These are phyloP conservation scores for Castanea mollissima DNA, from an alignment of 306 rosid species.

Conservation along the genomic window DNA sequence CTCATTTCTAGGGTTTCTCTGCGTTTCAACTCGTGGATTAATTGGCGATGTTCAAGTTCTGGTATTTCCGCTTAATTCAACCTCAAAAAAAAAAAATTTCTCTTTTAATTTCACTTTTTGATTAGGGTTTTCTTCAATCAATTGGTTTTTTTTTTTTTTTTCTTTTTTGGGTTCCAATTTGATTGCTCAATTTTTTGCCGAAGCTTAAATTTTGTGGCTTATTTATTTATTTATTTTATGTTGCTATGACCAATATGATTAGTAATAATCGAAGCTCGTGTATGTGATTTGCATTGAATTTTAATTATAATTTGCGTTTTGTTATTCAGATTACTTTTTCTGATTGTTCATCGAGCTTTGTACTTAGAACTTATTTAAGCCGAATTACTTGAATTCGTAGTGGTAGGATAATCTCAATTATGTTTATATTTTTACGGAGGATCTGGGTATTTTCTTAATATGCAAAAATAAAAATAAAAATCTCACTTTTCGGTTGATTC, in stretches of 20 bases:
- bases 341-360: neutral
- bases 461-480: too few relatives aligned
- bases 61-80: constrained; percentile 40
- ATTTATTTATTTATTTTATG: neutral
- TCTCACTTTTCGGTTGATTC: neutral
- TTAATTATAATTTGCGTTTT: neutral
- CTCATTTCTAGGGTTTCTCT: constrained; percentile 23
- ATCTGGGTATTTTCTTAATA: too few relatives aligned
- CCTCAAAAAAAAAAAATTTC: neutral
- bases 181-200: neutral
- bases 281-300: neutral
- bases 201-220: neutral
- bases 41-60: constrained; percentile 72
- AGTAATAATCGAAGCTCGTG: neutral
- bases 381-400: neutral
- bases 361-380: neutral
- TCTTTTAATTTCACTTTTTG: neutral
- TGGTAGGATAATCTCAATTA: too few relatives aligned
- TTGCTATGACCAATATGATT: neutral
- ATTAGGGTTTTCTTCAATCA: constrained; percentile 15
- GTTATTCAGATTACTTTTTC: neutral
- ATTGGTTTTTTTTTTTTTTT: neutral
- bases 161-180: neutral
- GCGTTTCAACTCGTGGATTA: neutral
- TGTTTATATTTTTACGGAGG: too few relatives aligned